These are phyloP conservation scores for Mangifera indica DNA, from an alignment of 345 rosid genomes.

Conservation along the genomic window DNA sequence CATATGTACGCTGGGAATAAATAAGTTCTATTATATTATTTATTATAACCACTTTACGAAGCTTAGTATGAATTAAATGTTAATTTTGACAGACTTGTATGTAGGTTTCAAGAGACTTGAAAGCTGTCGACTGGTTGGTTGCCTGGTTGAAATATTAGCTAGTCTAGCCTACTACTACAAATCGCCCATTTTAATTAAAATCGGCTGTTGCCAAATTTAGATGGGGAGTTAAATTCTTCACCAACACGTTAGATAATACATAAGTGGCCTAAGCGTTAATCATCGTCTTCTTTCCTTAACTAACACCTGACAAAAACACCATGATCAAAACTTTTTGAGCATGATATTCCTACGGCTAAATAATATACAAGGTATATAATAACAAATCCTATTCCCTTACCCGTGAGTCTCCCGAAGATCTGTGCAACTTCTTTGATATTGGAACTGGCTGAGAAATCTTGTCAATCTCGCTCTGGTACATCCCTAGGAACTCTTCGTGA, in stretches of 20 bases:
- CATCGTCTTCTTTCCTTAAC: conserved; percentile 15
- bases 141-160: too few species aligned
- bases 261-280: neutral
- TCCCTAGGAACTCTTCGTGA: conserved; percentile 62
- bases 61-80: too few species aligned
- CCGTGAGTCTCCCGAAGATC: neutral
- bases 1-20: too few species aligned
- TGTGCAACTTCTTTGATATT: conserved; percentile 8
- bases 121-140: too few species aligned
- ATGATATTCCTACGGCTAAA: conserved; percentile 33
- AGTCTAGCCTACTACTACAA: too few species aligned
- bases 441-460: neutral
- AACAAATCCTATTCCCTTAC: conserved; percentile 7
- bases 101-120: too few species aligned
- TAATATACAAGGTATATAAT: conserved; percentile 36
- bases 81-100: too few species aligned
- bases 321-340: conserved; percentile 27
- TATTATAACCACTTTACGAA: too few species aligned
- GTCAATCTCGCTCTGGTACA: conserved; percentile 89
- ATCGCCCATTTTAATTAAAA: too few species aligned
- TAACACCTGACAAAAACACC: conserved; percentile 14
- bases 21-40: too few species aligned
- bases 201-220: neutral
- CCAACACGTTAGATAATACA: conserved; percentile 1
- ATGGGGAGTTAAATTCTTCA: neutral